Evolutionary conservation across 2,329 filamentous ascomycete genomes (phyloP), one percentile per base, ranked within the genome.

Genomic region (Paradendryphiella salina): DNA sequence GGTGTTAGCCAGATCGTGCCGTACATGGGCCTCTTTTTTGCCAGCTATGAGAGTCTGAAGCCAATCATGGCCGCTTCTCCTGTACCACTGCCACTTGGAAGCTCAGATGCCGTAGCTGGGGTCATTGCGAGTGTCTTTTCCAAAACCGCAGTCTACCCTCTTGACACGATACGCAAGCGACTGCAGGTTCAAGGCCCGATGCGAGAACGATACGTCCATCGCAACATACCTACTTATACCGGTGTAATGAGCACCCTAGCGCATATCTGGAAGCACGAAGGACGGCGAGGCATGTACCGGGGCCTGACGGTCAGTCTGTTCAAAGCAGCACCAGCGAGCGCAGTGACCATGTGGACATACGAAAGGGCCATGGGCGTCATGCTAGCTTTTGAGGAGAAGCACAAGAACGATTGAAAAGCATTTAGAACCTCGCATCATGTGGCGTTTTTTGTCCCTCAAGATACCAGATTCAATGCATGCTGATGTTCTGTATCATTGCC

Each of bases 11-110:
- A 96, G 76, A 94, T 97, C 40, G 84, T 96, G 8, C 94, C 94
- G 2, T 96, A 93, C 72, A 99, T 99, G 94, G 94, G 94, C 11
- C 80, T 96, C 2, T 97, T 99, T 77, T 99, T 99, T 75, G 83
- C 89, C 28, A 82, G 85, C 33, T 99, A 97, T 76, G 94, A 99
- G 73, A 79, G 81, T 8, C 76, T 96, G 42, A 79, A 79, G 61
- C 76, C 76, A 2, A 42, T 69, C 4, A 58, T 75, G 20, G 72
- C 76, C 7, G 66, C 59, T n/a, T 69, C 73, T 3, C 80, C 89
- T 5, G 70, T 83, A 5, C 82, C 81, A 0, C 72, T 93, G 37
- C 77, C 78, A 63, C 86, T 87, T 71, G 89, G 91, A 15, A 86
- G 86, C 13, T 88, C 88, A 1, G 91, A 97, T 73, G 94, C 93